Conservation (phyloP, 208 protist genomes). For the Phytomonas francai region DNA sequence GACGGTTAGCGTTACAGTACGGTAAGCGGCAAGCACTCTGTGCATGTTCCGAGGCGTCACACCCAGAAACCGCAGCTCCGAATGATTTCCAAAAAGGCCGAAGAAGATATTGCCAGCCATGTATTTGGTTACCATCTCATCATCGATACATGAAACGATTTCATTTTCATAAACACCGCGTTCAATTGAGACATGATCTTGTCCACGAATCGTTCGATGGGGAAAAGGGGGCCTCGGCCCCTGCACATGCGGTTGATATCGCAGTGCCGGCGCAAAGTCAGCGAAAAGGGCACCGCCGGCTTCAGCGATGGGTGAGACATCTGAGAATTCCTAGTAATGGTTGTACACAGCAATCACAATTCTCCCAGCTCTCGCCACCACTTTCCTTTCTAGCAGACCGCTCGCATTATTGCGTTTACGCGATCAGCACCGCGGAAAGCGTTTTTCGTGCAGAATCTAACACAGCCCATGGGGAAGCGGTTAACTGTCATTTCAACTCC, state of each 20-base stretch:
- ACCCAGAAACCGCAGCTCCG: not conserved
- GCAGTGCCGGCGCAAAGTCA: conserved; percentile 9
- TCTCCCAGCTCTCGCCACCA: not conserved
- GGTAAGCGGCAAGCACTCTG: conserved; percentile 20
- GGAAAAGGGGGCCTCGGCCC: not conserved
- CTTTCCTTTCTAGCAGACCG: conserved; percentile 26
- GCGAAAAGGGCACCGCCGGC: conserved; percentile 48
- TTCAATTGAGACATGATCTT: not conserved
- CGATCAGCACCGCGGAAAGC: not conserved
- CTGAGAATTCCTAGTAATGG: conserved; percentile 11
- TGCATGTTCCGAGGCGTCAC: conserved; percentile 11
- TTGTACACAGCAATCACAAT: no score
- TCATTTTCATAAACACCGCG: conserved; percentile 12
- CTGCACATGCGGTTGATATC: not conserved
- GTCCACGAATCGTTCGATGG: no score
- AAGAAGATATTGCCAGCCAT: not conserved
- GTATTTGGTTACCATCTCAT: conserved; percentile 59
- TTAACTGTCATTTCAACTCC: not conserved
- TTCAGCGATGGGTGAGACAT: conserved; percentile 51
- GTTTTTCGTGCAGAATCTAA: not conserved
- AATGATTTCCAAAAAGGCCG: not conserved
- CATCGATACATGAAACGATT: conserved; percentile 29
- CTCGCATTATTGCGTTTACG: conserved; percentile 40
- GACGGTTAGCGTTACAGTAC: conserved; percentile 14
- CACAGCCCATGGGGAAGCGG: not conserved